Evolutionary conservation across 225 moss, liverwort and hornwort genomes (phyloP).

Genomic region (Climacium dendroides): DNA sequence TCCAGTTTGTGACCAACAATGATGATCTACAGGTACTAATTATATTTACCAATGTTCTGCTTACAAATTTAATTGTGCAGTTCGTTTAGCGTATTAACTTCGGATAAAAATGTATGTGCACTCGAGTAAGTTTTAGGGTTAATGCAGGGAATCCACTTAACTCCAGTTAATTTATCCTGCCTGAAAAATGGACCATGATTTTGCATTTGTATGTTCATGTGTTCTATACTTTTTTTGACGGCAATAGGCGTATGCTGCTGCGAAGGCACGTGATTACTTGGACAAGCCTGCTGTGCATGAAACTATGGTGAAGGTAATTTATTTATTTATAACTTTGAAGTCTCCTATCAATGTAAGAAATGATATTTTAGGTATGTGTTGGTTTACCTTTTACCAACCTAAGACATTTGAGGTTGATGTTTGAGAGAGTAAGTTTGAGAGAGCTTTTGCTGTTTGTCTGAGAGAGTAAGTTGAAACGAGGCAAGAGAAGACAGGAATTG

Average conservation of each 20-base stretch:
- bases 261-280: slow-evolving; percentile 79
- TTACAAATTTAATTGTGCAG: background rate
- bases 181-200: background rate
- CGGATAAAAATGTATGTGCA: background rate
- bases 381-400: background rate
- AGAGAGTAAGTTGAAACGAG: background rate
- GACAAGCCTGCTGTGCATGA: slow-evolving; percentile 98
- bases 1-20: slow-evolving; percentile 97
- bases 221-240: background rate
- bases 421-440: background rate
- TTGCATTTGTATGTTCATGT: background rate
- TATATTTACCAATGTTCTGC: background rate
- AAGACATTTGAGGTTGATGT: background rate
- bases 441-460: background rate
- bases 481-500: background rate
- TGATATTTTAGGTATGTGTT: background rate
- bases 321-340: background rate
- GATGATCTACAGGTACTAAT: slow-evolving; percentile 80
- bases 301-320: slow-evolving; percentile 92
- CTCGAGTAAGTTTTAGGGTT: background rate
- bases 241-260: slow-evolving; percentile 73
- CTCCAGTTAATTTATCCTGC: background rate
- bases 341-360: background rate
- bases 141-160: background rate
- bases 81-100: background rate